Base-by-base conservation (phyloP, 2,329 filamentous ascomycete genomes). In the Colletotrichum australisinense region DNA sequence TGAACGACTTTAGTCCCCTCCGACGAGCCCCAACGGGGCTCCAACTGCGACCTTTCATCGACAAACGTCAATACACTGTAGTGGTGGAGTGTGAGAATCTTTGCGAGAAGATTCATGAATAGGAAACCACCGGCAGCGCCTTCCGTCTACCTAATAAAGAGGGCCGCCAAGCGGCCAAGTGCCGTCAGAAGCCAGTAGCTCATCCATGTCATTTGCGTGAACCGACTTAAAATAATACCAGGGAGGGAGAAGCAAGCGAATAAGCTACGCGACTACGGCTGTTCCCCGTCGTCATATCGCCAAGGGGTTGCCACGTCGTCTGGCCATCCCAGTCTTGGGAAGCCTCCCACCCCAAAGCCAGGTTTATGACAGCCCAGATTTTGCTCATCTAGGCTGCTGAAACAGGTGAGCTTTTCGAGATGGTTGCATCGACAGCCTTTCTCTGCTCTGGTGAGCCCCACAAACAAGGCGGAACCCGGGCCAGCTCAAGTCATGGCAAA, bases 41-140 rank as follows among this genome's bases (percentile, higher is more conserved):
- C 72, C 73, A 75, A 19, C 58, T 67, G n/a, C 74, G 69, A 14
- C 28, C 57, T 55, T 67, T 74, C 38, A 72, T 63, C 35, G 60
- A 12, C 46, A 46, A 71, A 24, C 42, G 12, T 30, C 26, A 19
- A 32, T 30, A 19, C 16, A 35, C 24, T 32, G 19, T 22, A 28
- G 2, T 26, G 24, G 3, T 14, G 5, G 5, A 55, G 24, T 55
- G n/a, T n/a, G 22, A 16, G 30, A 16, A 8, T 11, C 3, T 30
- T 8, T 19, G 49, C 7, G 52, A 24, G 49, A 22, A 14, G 52
- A 19, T 59, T 11, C 22, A 26, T 12, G n/a, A 22, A 16, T 16
- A 6, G 42, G 22, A 24, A 62, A 35, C 7, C 24, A 62, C 49
- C 8, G 8, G 71, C 16, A 19, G 28, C 30, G 32, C 24, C n/a